These are phyloP conservation scores for Hordeum pubiflorum DNA, from an alignment of 202 grass and related monocot genomes.

Conservation along the genomic window DNA sequence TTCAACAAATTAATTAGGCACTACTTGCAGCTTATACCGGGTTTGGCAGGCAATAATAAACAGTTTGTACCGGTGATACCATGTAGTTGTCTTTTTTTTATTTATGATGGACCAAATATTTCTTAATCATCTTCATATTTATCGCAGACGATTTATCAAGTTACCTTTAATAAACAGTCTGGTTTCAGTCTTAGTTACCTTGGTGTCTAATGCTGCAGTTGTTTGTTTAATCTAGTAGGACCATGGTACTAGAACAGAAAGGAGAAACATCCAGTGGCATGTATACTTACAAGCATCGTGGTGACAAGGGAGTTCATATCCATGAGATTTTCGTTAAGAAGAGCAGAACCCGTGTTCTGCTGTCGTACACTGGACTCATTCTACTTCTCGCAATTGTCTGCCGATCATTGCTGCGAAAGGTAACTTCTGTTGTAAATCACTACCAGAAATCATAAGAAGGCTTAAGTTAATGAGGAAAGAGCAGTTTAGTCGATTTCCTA, in stretches of 20 bases:
- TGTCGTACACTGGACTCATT: conserved; percentile 43
- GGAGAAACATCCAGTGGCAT: conserved; percentile 4
- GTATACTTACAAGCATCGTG: conserved; percentile 30
- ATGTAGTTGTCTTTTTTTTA: not conserved
- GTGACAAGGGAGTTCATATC: conserved; percentile 39
- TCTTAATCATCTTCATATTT: not conserved
- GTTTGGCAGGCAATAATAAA: not conserved
- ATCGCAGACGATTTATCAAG: not conserved
- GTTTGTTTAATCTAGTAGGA: not conserved
- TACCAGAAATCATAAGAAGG: not conserved
- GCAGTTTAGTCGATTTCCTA: not conserved
- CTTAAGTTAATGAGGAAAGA: not conserved
- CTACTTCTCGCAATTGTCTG: conserved; percentile 42
- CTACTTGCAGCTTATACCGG: not conserved
- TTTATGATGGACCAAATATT: not conserved
- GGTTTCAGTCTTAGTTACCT: not conserved
- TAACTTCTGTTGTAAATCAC: conserved; percentile 16
- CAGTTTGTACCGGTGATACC: not conserved
- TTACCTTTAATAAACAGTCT: not conserved
- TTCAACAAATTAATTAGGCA: not conserved
- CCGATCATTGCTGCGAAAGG: conserved; percentile 40
- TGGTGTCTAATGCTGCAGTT: conserved; percentile 2
- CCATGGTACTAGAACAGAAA: conserved; percentile 23
- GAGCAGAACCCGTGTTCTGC: conserved; percentile 36
- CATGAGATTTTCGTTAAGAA: conserved; percentile 71